Evolutionary conservation across 164 flowering plant genomes (phyloP), one percentile per base, ranked within the genome.

Genomic region (Saururus chinensis): DNA sequence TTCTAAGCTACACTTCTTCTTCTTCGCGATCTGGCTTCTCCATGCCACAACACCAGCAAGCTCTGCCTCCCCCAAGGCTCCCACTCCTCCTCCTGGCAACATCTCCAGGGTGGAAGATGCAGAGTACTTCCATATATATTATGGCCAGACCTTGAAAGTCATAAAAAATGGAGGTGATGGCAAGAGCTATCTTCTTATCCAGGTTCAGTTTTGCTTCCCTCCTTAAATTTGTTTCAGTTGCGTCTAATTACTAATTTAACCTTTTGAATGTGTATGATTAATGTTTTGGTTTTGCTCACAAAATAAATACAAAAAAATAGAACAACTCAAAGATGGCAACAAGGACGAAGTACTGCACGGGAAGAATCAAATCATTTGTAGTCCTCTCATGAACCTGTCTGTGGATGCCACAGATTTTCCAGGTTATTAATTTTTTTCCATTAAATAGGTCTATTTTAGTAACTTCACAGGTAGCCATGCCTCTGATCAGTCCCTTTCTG

Each of bases 121-220:
- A 0, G 70, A 70, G 19, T 74, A 78, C 56, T 84, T 88, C 69
- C 88, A 81, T 35, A 76, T 90, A 9, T 90, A 88, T 54, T 90
- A 90, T 70, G 99, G 99, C 1, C 92, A 85, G 80, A 71, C 83
- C 71, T 93, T 93, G 80, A 93, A 90, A 73, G 99, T 93, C 75
- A 87, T 93, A 66, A 93, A 90, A 75, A 88, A 90, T 74, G 77
- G 73, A 53, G 57, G 87, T 40, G 96, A 90, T 67, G 88, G 89
- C 71, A 78, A 82, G 68, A 93, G 90, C 74, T 93, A 93, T 62
- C 95, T 93, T 72, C 99, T 93, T 63, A 77, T 88, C 55, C 99
- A 86, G 96, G 98, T 87, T 65, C 49, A 20, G 40, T 58, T 37
- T 24, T 21, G n/a, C 53, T 40, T 24, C 30, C 9, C 16, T 22